A percentile compares a stretch with the other conserved stretches of the same genome.
Evolutionary conservation across 306 rosid genomes (phyloP).

Genomic region (Pyrus pyrifolia): DNA sequence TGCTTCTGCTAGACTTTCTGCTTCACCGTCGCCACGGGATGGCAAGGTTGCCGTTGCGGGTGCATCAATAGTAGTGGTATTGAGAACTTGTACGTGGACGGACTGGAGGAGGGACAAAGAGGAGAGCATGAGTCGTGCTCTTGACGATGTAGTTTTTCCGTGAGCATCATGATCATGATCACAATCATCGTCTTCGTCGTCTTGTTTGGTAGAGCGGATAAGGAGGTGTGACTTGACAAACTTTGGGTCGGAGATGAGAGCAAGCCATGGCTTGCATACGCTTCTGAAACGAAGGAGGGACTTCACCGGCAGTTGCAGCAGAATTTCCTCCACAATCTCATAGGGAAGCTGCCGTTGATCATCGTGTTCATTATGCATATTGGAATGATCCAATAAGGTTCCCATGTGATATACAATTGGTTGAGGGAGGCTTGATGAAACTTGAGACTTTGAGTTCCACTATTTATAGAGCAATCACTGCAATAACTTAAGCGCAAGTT

Average conservation of each 20-base stretch:
- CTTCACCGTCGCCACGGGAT: too few species aligned
- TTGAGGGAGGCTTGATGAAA: too few species aligned
- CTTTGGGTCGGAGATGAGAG: slow-evolving; percentile 9
- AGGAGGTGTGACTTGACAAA: slow-evolving; percentile 13
- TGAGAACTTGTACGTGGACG: background rate
- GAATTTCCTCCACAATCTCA: slow-evolving; percentile 6
- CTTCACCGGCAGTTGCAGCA: slow-evolving; percentile 13
- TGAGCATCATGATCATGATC: background rate
- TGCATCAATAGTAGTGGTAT: background rate
- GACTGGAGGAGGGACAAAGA: background rate
- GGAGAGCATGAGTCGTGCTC: slow-evolving; percentile 1
- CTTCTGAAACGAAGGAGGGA: slow-evolving; percentile 11
- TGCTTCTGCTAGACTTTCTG: too few species aligned
- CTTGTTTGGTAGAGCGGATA: background rate
- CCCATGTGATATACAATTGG: background rate
- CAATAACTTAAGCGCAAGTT: too few species aligned
- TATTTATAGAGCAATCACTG: too few species aligned
- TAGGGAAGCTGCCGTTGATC: background rate
- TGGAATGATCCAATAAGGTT: background rate
- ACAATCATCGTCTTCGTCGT: background rate
- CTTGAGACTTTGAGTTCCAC: too few species aligned
- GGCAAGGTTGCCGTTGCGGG: too few species aligned
- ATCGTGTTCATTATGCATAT: background rate
- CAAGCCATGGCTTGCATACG: slow-evolving; percentile 13
- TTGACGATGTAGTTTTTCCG: background rate